These are phyloP conservation scores for Sextonia rubra DNA, from an alignment of 164 flowering plant species.

Conservation along the genomic window DNA sequence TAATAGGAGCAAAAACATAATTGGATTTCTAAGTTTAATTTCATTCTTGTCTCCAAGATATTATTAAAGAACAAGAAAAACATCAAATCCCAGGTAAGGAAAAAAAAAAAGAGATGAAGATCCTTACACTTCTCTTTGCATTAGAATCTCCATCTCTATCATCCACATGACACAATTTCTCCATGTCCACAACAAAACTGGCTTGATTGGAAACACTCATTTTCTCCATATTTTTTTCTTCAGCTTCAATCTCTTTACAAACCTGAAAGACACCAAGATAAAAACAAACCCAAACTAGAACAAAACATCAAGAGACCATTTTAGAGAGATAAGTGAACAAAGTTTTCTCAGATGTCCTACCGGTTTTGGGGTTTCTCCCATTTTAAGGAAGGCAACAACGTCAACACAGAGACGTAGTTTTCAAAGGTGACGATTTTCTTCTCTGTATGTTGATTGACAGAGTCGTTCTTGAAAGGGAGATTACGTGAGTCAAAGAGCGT, in stretches of 20 bases:
- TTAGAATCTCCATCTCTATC: background rate
- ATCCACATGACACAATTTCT: background rate
- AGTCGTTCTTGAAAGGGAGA: background rate
- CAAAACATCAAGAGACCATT: background rate
- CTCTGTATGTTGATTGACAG: background rate
- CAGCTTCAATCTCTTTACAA: background rate
- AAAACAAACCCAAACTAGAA: background rate
- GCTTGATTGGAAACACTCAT: slow-evolving; percentile 3
- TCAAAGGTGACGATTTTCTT: background rate
- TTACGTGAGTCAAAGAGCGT: background rate
- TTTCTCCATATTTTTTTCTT: background rate
- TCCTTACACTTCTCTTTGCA: slow-evolving; percentile 2
- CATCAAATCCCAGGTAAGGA: background rate
- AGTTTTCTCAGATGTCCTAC: background rate
- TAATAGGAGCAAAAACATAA: background rate
- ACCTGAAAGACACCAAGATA: background rate
- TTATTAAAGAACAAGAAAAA: background rate
- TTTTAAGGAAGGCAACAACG: background rate
- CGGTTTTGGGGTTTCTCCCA: background rate
- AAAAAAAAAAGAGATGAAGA: background rate
- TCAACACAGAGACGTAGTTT: background rate
- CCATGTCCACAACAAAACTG: slow-evolving; percentile 7
- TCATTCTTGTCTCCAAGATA: too few species aligned
- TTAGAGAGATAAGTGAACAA: background rate
- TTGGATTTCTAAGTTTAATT: background rate